Evolutionary conservation across 805 yeast genomes (phyloP).

Genomic region (Candida insectorum): DNA sequence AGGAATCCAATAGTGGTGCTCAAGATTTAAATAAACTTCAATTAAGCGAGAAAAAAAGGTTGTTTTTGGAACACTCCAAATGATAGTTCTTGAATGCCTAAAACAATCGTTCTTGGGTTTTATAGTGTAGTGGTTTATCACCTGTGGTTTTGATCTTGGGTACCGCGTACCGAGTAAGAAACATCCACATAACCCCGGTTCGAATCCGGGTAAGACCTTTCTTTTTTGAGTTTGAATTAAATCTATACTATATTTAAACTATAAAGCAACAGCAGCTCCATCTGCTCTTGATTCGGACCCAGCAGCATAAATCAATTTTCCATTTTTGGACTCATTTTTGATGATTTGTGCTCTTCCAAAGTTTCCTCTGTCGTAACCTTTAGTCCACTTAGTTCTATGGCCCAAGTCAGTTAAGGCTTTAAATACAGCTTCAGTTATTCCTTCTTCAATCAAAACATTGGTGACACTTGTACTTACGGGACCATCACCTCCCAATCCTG

Average conservation of each 20-base stretch:
- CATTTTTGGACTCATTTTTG: slow-evolving; percentile 40
- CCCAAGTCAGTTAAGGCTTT: slow-evolving; percentile 50
- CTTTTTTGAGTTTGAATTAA: no score
- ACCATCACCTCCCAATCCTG: slow-evolving; percentile 60
- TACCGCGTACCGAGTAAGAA: no score
- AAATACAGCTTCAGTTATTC: slow-evolving; percentile 47
- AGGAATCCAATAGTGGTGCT: no score
- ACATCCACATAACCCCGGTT: no score
- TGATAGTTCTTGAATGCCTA: no score
- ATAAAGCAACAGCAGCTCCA: slow-evolving; percentile 63
- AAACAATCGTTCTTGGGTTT: no score
- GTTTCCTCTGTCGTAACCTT: slow-evolving; percentile 39
- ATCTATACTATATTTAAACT: slow-evolving; percentile 13
- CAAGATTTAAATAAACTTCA: no score
- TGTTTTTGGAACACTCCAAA: no score
- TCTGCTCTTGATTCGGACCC: slow-evolving; percentile 87
- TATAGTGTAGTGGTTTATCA: no score
- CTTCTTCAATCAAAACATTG: slow-evolving; percentile 62
- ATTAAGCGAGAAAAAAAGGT: no score
- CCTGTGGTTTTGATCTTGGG: no score
- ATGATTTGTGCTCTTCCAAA: slow-evolving; percentile 79
- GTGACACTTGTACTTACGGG: slow-evolving; percentile 62
- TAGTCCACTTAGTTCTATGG: slow-evolving; percentile 47
- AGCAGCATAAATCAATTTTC: slow-evolving; percentile 52
- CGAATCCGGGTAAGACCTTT: slow-evolving; percentile 84